Evolutionary conservation across 2,329 filamentous ascomycete genomes (phyloP), one percentile per base, ranked within the genome.

Genomic region (Mariannaea sp.): DNA sequence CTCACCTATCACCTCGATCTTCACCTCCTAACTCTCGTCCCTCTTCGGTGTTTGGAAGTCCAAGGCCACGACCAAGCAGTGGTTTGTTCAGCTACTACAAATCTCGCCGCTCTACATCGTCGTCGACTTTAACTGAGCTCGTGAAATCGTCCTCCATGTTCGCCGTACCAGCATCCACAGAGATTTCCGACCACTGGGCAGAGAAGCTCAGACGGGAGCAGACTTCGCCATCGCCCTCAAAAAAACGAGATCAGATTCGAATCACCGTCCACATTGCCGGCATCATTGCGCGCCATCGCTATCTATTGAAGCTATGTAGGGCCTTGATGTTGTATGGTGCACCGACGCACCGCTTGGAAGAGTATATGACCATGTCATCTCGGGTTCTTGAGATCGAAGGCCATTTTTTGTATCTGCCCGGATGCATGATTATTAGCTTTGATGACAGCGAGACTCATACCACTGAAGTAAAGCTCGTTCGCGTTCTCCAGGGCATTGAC

Each of bases 341-440:
- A 1, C 92, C 92, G 1, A 96, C 92, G 0, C 92, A 97, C 74
- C 86, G 92, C 9, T 77, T 97, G 16, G 92, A 97, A 71, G 89
- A 96, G 68, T 96, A 96, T 70, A 87, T 97, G 83, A 86, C 82
- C 58, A 95, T 93, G 89, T 92, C 89, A 7, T 87, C 92, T 1
- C 82, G 89, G n/a, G 89, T 94, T 2, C 80, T 97, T 30, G 89
- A 92, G 70, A 92, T 96, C 13, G 89, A 96, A 60, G 88, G 88
- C 5, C 91, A 96, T 65, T 96, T 94, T 63, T 75, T 96, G 17
- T 97, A 96, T 68, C 84, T 96, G 24, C 92, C 92, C 0, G 90
- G 90, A 0, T 95, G 90, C 67, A 97, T 97, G 92, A 89, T 97
- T 51, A 88, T 96, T 67, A 93, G 90, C 4, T 96, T 97, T 66